Base-by-base conservation (phyloP, 805 yeast species). In the Kluyveromyces dobzhanskii region DNA sequence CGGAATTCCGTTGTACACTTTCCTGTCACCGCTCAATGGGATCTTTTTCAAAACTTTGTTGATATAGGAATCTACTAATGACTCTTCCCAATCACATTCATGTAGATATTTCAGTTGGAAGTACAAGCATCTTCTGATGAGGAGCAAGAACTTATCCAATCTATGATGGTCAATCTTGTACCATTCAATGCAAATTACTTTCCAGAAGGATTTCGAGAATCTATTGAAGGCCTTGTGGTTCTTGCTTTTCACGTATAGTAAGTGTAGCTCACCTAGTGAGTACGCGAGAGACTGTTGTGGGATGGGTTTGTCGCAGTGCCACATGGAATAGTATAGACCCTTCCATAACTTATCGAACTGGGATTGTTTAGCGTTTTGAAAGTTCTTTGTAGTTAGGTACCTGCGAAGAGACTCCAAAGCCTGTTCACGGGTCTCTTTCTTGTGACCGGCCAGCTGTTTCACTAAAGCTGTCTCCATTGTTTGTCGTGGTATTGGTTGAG, bases 301-400 rank as follows among this genome's bases (percentile, higher is more conserved):
- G 51, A 82, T 71, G 19, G 96, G 95, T 55, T 88, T 76, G 60
- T 92, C 98, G 56, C 94, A 75, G 65, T 82, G 86, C 97, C 98
- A 92, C 95, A 92, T 85, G 9, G 95, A 76, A 56, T 71, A 92
- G 62, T 81, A 92, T 30, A 92, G 69, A n/a, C 97, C 98, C 62
- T 85, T 87, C 97, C 98, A 92, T 43, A 92, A 66, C 57, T 90
- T 88, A 48, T 83, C 83, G 46, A 77, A 67, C 38, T 86, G 92
- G 29, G 73, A 53, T 34, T 56, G 66, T 30, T 57, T 64, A 27
- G 69, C 46, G 24, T 59, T 63, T 4, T 68, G 53, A 29, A 78
- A 59, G 28, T 71, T 65, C 25, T 57, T 49, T 19, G 70, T 63
- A 2, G 71, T 56, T 34, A 86, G 62, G 53, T 73, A 82, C 46